Evolutionary conservation across 768 basidiomycete species (phyloP).

Genomic region (Lenzites betulinus): DNA sequence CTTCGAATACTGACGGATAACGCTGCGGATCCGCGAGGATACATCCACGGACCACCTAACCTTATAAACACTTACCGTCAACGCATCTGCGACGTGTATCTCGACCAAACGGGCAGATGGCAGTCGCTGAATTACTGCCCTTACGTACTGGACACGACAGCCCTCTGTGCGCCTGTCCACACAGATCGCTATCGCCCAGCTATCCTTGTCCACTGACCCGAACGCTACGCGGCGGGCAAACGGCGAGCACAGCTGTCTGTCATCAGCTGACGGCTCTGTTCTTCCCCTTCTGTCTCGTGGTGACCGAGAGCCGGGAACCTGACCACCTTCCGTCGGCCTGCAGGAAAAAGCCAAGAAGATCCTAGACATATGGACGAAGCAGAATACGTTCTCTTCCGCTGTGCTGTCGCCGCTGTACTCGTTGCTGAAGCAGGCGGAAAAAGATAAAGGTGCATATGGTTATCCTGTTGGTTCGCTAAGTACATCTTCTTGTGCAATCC

Average conservation of each 20-base stretch:
- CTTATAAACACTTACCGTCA: background rate
- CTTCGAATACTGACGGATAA: conserved; percentile 7
- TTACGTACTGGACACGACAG: background rate
- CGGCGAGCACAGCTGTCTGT: background rate
- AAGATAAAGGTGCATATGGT: conserved; percentile 84
- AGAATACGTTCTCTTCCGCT: conserved; percentile 80
- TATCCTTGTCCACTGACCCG: background rate
- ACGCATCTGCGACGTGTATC: background rate
- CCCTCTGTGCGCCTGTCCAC: background rate
- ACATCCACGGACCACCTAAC: background rate
- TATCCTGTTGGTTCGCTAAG: conserved; percentile 75
- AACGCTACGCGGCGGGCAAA: conserved; percentile 2
- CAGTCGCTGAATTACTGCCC: background rate
- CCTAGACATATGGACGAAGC: conserved; percentile 96
- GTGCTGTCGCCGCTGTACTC: conserved; percentile 74
- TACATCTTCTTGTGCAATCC: conserved; percentile 71
- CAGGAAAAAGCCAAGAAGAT: conserved; percentile 98
- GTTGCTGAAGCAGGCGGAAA: conserved; percentile 58
- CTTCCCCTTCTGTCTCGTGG: conserved; percentile 30
- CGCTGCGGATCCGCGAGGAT: background rate
- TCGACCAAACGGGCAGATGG: background rate
- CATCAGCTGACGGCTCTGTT: conserved; percentile 26
- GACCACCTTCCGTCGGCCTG: conserved; percentile 39
- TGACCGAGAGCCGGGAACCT: conserved; percentile 37
- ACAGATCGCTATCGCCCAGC: background rate